Evolutionary conservation across 805 yeast genomes (phyloP).

Genomic region (Suhomyces xylopsoci): DNA sequence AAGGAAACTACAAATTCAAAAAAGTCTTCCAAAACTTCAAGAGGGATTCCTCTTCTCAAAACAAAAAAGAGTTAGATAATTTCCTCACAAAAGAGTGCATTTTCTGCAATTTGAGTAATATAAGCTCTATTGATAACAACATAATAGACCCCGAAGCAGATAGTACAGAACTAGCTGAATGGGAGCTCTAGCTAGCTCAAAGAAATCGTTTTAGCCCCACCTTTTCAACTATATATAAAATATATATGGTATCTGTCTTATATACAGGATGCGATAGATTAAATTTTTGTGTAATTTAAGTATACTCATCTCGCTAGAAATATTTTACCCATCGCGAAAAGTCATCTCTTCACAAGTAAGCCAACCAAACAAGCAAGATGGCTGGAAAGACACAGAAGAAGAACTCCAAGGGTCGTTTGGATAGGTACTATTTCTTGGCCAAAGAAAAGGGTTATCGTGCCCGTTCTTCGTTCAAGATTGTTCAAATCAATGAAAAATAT

Average conservation of each 20-base stretch:
- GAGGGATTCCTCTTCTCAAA: constrained; percentile 37
- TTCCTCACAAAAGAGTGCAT: constrained; percentile 64
- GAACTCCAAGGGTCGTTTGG: constrained; percentile 98
- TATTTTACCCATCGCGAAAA: not conserved
- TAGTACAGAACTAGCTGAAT: constrained; percentile 40
- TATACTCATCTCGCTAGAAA: constrained; percentile 2
- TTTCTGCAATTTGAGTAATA: constrained; percentile 70
- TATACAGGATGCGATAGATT: not conserved
- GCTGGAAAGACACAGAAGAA: constrained; percentile 95
- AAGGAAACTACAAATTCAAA: constrained; percentile 62
- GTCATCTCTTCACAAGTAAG: not conserved
- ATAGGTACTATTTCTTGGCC: constrained; percentile 92
- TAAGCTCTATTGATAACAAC: constrained; percentile 66
- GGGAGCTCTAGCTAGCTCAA: constrained; percentile 42
- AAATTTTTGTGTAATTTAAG: not conserved
- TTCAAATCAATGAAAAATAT: constrained; percentile 93
- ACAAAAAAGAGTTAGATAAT: constrained; percentile 53
- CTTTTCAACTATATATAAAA: not conserved
- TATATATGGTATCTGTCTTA: not conserved
- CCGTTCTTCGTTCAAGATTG: constrained; percentile 93
- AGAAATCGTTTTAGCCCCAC: not conserved
- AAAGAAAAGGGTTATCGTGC: constrained; percentile 99
- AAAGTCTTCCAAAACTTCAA: constrained; percentile 58
- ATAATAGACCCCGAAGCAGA: constrained; percentile 39
- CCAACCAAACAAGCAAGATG: not conserved